These are phyloP conservation scores for Melanogaster broomeanus DNA, from an alignment of 768 basidiomycete species.

Conservation along the genomic window DNA sequence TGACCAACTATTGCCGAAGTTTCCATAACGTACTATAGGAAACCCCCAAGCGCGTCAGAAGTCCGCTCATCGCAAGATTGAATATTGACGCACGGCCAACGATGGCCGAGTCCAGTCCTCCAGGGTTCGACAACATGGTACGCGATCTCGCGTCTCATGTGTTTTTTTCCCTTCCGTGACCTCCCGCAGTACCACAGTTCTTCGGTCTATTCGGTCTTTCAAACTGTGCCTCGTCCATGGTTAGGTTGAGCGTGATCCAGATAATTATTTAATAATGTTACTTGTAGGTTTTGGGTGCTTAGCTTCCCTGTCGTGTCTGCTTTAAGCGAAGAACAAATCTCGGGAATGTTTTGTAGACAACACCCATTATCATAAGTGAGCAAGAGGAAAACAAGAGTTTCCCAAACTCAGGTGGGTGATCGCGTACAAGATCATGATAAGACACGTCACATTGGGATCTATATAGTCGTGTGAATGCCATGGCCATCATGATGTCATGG, in stretches of 20 bases:
- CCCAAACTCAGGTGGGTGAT: too few species aligned
- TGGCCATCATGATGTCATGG: too few species aligned
- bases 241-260: constrained; percentile 84
- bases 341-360: too few species aligned
- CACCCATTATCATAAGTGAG: too few species aligned
- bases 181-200: constrained; percentile 50
- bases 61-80: constrained; percentile 1
- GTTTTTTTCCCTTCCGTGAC: background rate
- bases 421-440: too few species aligned
- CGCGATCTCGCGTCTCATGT: background rate
- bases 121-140: constrained; percentile 84
- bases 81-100: constrained; percentile 61
- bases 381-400: too few species aligned
- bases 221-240: constrained; percentile 84
- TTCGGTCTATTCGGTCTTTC: constrained; percentile 87
- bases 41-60: constrained; percentile 21
- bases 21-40: constrained; percentile 83
- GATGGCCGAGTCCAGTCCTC: constrained; percentile 88
- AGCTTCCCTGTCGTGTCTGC: too few species aligned
- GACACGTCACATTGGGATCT: too few species aligned
- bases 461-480: too few species aligned
- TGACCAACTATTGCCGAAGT: constrained; percentile 24
- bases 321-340: too few species aligned
- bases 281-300: too few species aligned
- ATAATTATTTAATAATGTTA: too few species aligned